A percentile compares a stretch with the other conserved stretches of the same genome.
These are phyloP conservation scores for Aspergillus brasiliensis DNA, from an alignment of 2,329 filamentous ascomycete genomes.

Conservation along the genomic window DNA sequence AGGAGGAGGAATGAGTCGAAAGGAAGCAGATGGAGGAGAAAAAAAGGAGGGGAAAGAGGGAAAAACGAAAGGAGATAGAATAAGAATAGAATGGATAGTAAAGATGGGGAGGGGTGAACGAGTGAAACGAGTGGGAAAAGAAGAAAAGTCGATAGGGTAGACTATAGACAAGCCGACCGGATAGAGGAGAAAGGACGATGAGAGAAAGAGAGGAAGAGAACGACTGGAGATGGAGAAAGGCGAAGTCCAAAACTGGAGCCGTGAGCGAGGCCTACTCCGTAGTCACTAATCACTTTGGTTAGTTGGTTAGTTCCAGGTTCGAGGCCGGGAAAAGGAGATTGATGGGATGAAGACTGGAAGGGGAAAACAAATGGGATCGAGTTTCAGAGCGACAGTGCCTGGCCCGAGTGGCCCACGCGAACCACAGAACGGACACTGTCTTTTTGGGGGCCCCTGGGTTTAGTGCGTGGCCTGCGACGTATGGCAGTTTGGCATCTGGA, in stretches of 20 bases:
- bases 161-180: background rate
- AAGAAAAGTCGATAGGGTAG: background rate
- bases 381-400: conserved; percentile 3
- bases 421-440: background rate
- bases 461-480: background rate
- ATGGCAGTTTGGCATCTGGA: background rate
- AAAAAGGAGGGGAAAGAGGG: conserved; percentile 11
- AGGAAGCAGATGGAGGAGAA: conserved; percentile 7
- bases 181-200: conserved; percentile 2
- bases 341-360: background rate
- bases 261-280: background rate
- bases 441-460: background rate
- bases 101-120: conserved; percentile 7
- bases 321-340: conserved; percentile 2
- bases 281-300: too few relatives aligned
- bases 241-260: background rate
- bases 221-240: conserved; percentile 7
- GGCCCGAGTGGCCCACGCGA: background rate
- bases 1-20: conserved; percentile 16
- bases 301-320: background rate
- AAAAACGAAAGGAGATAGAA: conserved; percentile 16
- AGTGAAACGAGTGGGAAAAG: conserved; percentile 5
- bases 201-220: conserved; percentile 7
- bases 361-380: conserved; percentile 5
- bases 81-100: conserved; percentile 13